These are phyloP conservation scores for Pelagophyceae sp. DNA, from an alignment of 352 stramenopile genomes.

Conservation along the genomic window DNA sequence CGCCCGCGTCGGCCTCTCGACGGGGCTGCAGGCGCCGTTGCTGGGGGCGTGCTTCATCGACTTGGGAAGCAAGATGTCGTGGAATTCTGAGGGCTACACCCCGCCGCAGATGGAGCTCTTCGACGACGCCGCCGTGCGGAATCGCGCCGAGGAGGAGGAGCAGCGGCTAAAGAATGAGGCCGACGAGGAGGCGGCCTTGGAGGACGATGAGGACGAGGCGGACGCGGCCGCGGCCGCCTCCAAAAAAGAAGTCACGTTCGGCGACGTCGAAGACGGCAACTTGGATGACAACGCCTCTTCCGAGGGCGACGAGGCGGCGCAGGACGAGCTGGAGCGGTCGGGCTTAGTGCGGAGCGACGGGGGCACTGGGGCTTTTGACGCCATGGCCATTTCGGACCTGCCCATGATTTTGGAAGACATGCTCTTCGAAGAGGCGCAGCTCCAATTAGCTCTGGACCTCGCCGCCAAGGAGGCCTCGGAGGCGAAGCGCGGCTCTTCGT, in stretches of 20 bases:
- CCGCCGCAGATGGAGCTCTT: slow-evolving; percentile 19
- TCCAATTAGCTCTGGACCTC: neutral
- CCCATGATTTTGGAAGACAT: slow-evolving; percentile 7
- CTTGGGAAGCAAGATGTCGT: slow-evolving; percentile 21
- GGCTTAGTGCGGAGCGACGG: neutral
- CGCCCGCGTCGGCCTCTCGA: neutral
- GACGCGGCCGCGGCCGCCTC: neutral
- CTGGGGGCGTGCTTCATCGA: slow-evolving; percentile 22
- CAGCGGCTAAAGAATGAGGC: neutral
- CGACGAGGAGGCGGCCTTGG: neutral
- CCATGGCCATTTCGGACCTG: neutral
- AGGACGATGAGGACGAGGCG: neutral
- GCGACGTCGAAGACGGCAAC: neutral
- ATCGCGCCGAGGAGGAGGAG: neutral
- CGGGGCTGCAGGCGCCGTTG: slow-evolving; percentile 9
- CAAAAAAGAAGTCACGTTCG: no score
- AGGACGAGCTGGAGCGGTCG: slow-evolving; percentile 4
- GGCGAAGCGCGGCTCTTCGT: neutral
- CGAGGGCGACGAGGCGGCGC: neutral
- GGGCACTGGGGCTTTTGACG: slow-evolving; percentile 5
- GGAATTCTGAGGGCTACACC: slow-evolving; percentile 20
- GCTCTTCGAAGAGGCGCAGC: slow-evolving; percentile 4
- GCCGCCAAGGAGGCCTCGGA: neutral
- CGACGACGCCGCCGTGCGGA: neutral
- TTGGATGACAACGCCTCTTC: neutral